These are phyloP conservation scores for Suhomyces bokatorum DNA, from an alignment of 1,139 yeast species.

Conservation along the genomic window DNA sequence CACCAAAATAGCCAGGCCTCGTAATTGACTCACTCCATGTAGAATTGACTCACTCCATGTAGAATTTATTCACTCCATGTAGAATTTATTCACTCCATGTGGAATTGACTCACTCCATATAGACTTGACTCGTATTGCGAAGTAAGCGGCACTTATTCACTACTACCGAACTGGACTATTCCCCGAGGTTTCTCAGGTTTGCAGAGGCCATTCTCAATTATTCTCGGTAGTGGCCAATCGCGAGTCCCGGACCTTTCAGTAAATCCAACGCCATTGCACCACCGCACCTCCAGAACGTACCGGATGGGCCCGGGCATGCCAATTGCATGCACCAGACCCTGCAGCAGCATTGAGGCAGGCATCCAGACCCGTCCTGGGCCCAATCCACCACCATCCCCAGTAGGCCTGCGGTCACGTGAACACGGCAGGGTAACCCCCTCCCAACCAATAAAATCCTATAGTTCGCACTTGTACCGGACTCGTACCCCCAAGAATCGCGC, in stretches of 20 bases:
- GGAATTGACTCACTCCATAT: too few relatives aligned
- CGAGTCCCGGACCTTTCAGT: neutral
- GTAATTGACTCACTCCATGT: too few relatives aligned
- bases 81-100: too few relatives aligned
- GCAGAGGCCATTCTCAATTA: neutral
- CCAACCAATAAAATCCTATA: slow-evolving; percentile 13
- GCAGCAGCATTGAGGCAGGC: too few relatives aligned
- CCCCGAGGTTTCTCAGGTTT: neutral
- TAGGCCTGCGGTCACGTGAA: slow-evolving; percentile 4
- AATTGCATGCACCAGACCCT: neutral
- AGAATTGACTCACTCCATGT: too few relatives aligned
- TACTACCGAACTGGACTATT: neutral
- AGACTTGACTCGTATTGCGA: too few relatives aligned
- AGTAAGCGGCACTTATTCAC: neutral
- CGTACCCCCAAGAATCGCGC: slow-evolving; percentile 10
- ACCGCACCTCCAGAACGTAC: too few relatives aligned
- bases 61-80: too few relatives aligned
- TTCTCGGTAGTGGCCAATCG: neutral
- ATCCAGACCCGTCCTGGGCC: neutral
- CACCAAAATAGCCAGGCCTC: too few relatives aligned
- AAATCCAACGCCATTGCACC: neutral
- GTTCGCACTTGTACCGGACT: slow-evolving; percentile 14
- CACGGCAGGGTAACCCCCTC: slow-evolving; percentile 12
- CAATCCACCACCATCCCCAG: neutral
- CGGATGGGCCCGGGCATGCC: neutral